phyloP scores from a whole-genome alignment of 208 protist genomes.

The Trypanosoma melophagium region DNA sequence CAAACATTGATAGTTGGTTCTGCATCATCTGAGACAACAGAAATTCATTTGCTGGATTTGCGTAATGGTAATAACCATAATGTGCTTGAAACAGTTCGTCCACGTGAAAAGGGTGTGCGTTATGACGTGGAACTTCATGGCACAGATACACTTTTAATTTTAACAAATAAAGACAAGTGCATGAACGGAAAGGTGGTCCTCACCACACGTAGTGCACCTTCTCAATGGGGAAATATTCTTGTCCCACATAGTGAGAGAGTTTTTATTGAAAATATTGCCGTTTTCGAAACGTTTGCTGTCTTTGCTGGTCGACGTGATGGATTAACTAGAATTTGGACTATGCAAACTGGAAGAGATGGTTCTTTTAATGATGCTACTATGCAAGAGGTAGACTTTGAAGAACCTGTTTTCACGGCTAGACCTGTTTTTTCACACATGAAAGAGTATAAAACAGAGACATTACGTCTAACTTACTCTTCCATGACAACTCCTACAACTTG shows the following conservation, averaged over 20 bases:
- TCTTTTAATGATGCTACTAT: conserved; percentile 34
- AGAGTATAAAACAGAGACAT: conserved; percentile 60
- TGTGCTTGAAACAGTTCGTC: conserved; percentile 61
- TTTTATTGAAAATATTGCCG: conserved; percentile 53
- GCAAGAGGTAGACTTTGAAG: conserved; percentile 62
- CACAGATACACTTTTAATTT: conserved; percentile 62
- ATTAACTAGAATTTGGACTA: conserved; percentile 80
- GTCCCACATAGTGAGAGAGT: conserved; percentile 47
- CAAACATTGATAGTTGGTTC: conserved; percentile 67
- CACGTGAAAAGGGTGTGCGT: conserved; percentile 75
- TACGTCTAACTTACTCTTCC: conserved; percentile 83
- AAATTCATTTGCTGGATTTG: conserved; percentile 77
- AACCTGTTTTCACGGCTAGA: conserved; percentile 71
- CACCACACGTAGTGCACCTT: conserved; percentile 38
- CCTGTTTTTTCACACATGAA: conserved; percentile 60
- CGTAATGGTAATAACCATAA: conserved; percentile 55
- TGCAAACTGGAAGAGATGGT: conserved; percentile 41
- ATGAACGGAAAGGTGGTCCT: conserved; percentile 81
- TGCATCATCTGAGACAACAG: conserved; percentile 73
- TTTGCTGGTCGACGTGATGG: conserved; percentile 65
- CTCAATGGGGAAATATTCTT: conserved; percentile 52
- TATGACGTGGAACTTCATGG: conserved; percentile 82
- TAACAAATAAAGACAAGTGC: conserved; percentile 77
- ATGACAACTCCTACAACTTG: conserved; percentile 79
- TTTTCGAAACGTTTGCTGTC: conserved; percentile 66